A percentile compares a stretch with the other conserved stretches of the same genome.
Evolutionary conservation across 192 early-diverging fungal species (phyloP).

Genomic region (Mortierella antarctica): DNA sequence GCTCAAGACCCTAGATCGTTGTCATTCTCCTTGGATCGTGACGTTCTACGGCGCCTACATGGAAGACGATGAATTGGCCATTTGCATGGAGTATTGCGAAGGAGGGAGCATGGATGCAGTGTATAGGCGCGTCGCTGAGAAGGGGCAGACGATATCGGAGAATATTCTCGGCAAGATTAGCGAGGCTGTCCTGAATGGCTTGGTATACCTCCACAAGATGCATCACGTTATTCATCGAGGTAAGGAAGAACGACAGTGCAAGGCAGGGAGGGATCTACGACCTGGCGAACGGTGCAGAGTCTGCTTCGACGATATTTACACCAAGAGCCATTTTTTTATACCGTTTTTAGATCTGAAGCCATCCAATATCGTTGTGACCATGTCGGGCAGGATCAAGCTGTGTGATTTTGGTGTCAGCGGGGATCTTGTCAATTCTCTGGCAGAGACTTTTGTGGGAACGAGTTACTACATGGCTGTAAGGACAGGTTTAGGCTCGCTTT

Average conservation of each 20-base stretch:
- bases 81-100: conserved; percentile 98
- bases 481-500: neutral
- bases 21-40: conserved; percentile 93
- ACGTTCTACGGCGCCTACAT: conserved; percentile 94
- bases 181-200: conserved; percentile 87
- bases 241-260: conserved; percentile 45
- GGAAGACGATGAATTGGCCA: conserved; percentile 84
- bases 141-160: conserved; percentile 87
- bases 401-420: conserved; percentile 98
- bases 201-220: conserved; percentile 87
- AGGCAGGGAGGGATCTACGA: neutral
- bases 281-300: neutral
- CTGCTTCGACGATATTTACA: conserved; percentile 58
- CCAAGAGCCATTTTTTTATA: neutral
- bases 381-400: conserved; percentile 91
- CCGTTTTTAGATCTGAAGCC: conserved; percentile 90
- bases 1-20: conserved; percentile 88
- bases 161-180: conserved; percentile 89
- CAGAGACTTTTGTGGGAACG: conserved; percentile 97
- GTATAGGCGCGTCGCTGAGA: conserved; percentile 77
- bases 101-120: conserved; percentile 93
- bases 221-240: conserved; percentile 94
- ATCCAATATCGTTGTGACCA: conserved; percentile 94
- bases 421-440: conserved; percentile 87
- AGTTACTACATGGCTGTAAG: conserved; percentile 95